phyloP scores from a whole-genome alignment of 2,329 filamentous ascomycete species.

The Aspergillus terreus region DNA sequence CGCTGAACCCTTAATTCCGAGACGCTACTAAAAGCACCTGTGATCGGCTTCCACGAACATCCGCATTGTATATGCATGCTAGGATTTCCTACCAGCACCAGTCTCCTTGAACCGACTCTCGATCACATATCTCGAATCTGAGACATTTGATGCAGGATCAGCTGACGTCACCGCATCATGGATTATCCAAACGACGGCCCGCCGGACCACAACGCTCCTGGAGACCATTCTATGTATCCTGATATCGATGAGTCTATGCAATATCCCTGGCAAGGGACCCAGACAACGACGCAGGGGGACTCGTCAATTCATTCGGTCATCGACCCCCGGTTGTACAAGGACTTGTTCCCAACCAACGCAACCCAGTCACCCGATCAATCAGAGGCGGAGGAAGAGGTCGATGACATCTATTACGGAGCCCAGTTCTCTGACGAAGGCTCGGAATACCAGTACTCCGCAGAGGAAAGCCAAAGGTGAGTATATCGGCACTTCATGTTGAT shows the following conservation, averaged over 20 bases:
- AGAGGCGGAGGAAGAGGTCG: constrained; percentile 10
- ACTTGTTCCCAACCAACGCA: constrained; percentile 14
- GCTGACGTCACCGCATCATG: constrained; percentile 10
- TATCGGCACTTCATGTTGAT: not conserved
- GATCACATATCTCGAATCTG: too few species aligned
- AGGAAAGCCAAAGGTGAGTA: constrained; percentile 26
- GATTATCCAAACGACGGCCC: constrained; percentile 15
- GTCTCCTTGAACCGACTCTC: too few species aligned
- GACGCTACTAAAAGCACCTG: not conserved
- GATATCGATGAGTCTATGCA: constrained; percentile 30
- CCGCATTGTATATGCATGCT: not conserved
- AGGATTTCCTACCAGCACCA: too few species aligned
- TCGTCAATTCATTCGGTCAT: constrained; percentile 22
- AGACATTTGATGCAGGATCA: too few species aligned
- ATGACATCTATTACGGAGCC: not conserved
- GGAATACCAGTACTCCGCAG: constrained; percentile 21
- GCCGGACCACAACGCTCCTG: constrained; percentile 8
- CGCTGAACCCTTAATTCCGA: constrained; percentile 1
- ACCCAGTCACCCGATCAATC: constrained; percentile 12
- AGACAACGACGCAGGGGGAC: constrained; percentile 12
- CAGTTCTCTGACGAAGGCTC: constrained; percentile 20
- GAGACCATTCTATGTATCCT: constrained; percentile 26
- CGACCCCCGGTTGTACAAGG: constrained; percentile 32
- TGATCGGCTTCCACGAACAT: not conserved
- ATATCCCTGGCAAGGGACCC: constrained; percentile 30